Conservation (phyloP, 2,329 filamentous ascomycete species). For the Fusarium sp. region DNA sequence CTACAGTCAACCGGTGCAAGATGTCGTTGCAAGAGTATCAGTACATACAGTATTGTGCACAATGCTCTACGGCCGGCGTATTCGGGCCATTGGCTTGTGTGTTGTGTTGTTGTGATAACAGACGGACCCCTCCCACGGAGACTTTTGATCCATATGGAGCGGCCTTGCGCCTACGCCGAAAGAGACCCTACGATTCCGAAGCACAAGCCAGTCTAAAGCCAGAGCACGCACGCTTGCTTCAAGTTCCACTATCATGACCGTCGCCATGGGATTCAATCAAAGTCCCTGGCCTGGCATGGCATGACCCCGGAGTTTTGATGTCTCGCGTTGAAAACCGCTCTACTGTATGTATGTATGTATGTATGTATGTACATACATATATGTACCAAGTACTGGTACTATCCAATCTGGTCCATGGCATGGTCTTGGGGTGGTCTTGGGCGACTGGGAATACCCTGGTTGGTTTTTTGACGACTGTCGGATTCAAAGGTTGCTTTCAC, state of each 20-base stretch:
- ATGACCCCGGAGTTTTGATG: conserved; percentile 10
- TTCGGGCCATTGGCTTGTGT: conserved; percentile 17
- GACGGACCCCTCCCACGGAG: conserved; percentile 6
- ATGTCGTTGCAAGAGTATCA: conserved; percentile 5
- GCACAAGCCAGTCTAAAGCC: conserved; percentile 33
- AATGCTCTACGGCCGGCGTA: conserved; percentile 13
- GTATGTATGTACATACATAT: background rate
- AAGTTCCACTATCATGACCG: conserved; percentile 35
- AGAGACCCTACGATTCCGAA: conserved; percentile 6
- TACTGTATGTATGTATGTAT: background rate
- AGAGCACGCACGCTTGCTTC: conserved; percentile 32
- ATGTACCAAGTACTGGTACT: conserved; percentile 9
- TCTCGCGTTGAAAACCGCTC: conserved; percentile 3
- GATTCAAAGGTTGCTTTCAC: conserved; percentile 42
- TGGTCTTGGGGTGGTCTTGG: background rate
- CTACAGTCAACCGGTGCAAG: no score
- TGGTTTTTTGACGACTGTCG: conserved; percentile 25
- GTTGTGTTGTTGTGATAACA: conserved; percentile 5
- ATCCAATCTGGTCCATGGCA: background rate
- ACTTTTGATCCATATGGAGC: conserved; percentile 22
- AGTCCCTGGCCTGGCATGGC: conserved; percentile 7
- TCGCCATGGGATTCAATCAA: conserved; percentile 34
- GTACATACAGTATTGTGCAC: background rate
- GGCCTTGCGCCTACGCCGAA: conserved; percentile 33
- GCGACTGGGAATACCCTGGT: conserved; percentile 41